A percentile compares a stretch with the other conserved stretches of the same genome.
Evolutionary conservation across 2,329 filamentous ascomycete species (phyloP).

Genomic region (Simplicillium sp.): DNA sequence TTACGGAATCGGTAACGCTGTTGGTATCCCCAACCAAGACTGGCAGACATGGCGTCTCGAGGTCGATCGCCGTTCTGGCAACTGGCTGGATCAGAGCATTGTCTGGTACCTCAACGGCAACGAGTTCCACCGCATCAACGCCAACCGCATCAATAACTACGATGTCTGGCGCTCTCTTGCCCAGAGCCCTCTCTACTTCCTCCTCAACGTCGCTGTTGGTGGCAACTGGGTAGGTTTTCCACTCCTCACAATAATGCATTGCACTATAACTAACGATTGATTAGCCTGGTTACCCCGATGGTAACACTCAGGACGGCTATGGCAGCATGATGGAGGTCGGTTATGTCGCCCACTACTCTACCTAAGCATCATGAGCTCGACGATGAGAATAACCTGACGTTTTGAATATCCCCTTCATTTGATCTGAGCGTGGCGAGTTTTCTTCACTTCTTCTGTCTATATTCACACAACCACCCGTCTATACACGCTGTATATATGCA

Average conservation of each 20-base stretch:
- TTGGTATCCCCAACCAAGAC: conserved; percentile 24
- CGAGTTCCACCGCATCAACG: conserved; percentile 32
- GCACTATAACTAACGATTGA: conserved; percentile 5
- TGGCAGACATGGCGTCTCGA: conserved; percentile 42
- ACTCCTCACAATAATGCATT: not conserved
- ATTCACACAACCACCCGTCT: not conserved
- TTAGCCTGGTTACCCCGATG: conserved; percentile 39
- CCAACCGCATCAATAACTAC: conserved; percentile 32
- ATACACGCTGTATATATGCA: not conserved
- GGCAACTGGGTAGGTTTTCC: conserved; percentile 37
- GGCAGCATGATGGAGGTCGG: conserved; percentile 41
- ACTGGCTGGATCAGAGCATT: conserved; percentile 39
- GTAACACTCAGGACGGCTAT: conserved; percentile 31
- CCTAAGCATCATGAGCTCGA: conserved; percentile 4
- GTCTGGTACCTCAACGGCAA: conserved; percentile 38
- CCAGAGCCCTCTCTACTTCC: conserved; percentile 39
- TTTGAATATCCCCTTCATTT: too few relatives aligned
- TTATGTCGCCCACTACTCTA: conserved; percentile 36
- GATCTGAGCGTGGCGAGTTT: too few relatives aligned
- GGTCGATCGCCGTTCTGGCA: conserved; percentile 35
- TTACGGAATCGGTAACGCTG: conserved; percentile 25
- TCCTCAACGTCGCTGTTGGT: conserved; percentile 47
- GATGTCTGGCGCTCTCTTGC: conserved; percentile 39
- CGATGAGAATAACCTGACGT: too few relatives aligned
- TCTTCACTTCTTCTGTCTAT: not conserved